Percentiles rank a stretch among this genome's conserved stretches.
These are phyloP conservation scores for Dioszegia crocea DNA, from an alignment of 768 basidiomycete genomes.

Conservation along the genomic window DNA sequence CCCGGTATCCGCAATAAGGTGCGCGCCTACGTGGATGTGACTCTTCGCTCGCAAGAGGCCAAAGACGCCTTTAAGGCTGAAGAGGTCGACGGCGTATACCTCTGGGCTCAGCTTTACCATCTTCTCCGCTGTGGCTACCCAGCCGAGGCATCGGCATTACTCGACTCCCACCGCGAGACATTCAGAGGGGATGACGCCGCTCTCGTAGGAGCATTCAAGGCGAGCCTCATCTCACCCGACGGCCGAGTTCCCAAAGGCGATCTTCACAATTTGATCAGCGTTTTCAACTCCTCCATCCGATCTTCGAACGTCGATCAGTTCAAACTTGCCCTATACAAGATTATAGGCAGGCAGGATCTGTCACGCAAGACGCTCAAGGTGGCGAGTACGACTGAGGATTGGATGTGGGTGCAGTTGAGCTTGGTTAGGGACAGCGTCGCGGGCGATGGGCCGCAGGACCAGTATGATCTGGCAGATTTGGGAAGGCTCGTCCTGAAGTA, in stretches of 20 bases:
- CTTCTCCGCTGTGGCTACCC: slow-evolving; percentile 79
- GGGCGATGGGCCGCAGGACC: slow-evolving; percentile 60
- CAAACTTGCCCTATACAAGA: slow-evolving; percentile 91
- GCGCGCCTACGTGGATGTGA: slow-evolving; percentile 75
- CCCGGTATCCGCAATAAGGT: slow-evolving; percentile 86
- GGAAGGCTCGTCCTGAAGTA: slow-evolving; percentile 48
- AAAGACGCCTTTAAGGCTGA: slow-evolving; percentile 43
- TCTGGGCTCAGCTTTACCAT: slow-evolving; percentile 94
- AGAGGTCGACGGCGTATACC: slow-evolving; percentile 77
- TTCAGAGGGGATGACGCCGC: slow-evolving; percentile 67
- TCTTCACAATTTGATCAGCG: slow-evolving; percentile 62
- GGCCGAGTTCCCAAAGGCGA: slow-evolving; percentile 54
- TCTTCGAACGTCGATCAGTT: slow-evolving; percentile 95
- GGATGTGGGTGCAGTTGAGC: slow-evolving; percentile 94
- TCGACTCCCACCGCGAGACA: slow-evolving; percentile 63
- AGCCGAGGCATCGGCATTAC: slow-evolving; percentile 74
- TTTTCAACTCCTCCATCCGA: slow-evolving; percentile 68
- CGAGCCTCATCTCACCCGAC: slow-evolving; percentile 77
- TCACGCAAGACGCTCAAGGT: slow-evolving; percentile 73
- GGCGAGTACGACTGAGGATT: slow-evolving; percentile 90
- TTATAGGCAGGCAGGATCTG: slow-evolving; percentile 88
- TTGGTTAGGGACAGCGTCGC: slow-evolving; percentile 69
- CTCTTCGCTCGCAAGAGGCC: slow-evolving; percentile 52
- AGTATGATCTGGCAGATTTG: slow-evolving; percentile 52
- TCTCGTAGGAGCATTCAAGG: slow-evolving; percentile 75